Evolutionary conservation across 2,329 filamentous ascomycete species (phyloP).

Genomic region (Mycosphaerelloides madeirae): DNA sequence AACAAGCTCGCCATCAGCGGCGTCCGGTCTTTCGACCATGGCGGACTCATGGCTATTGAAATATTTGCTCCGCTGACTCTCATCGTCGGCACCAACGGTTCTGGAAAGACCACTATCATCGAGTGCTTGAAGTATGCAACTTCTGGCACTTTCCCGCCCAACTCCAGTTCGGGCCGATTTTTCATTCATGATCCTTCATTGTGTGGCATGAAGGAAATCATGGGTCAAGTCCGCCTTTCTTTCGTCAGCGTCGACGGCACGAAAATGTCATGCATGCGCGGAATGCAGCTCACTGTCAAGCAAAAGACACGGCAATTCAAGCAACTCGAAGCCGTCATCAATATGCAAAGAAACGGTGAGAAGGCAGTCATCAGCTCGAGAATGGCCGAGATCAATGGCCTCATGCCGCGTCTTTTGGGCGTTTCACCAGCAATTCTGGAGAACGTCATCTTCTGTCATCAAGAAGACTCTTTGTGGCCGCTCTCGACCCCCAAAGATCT

Average conservation of each 20-base stretch:
- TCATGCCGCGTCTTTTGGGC: conserved; percentile 80
- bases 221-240: conserved; percentile 85
- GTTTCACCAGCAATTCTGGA: conserved; percentile 88
- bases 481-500: conserved; percentile 80
- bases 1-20: conserved; percentile 85
- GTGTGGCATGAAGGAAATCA: conserved; percentile 77
- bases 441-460: conserved; percentile 96
- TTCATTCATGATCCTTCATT: conserved; percentile 98
- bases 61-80: conserved; percentile 90
- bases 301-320: conserved; percentile 72
- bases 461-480: conserved; percentile 96
- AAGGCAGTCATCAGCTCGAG: conserved; percentile 72
- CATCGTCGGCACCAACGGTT: conserved; percentile 96
- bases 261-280: conserved; percentile 78
- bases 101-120: conserved; percentile 98
- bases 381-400: conserved; percentile 65
- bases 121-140: conserved; percentile 98
- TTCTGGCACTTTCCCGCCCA: conserved; percentile 86
- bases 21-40: conserved; percentile 80
- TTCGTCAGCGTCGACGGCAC: conserved; percentile 76
- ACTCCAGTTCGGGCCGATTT: conserved; percentile 77
- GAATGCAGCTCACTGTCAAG: conserved; percentile 79
- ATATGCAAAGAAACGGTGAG: conserved; percentile 75
- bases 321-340: conserved; percentile 74
- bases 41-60: conserved; percentile 69